Base-by-base conservation (phyloP, 805 yeast species). In the Metschnikowia kofuensis region DNA sequence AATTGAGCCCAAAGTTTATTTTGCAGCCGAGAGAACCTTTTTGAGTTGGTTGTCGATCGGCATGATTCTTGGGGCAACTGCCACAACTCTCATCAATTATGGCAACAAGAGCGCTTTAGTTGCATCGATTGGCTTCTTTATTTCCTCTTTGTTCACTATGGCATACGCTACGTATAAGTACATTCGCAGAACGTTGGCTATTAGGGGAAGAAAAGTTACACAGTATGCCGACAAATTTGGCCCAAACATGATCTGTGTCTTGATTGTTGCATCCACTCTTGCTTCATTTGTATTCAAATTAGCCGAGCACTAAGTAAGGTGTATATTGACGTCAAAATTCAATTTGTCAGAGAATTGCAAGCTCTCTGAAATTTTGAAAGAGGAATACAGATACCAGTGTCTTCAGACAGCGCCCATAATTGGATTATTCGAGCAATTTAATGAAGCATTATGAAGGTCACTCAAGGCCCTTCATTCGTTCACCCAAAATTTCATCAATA, bases 1-100 rank as follows among this genome's bases (percentile, higher is more conserved):
- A 61, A 91, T 94, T 35, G 99, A 94, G 69, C 99, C 99, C 50
- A 94, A 94, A 72, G 99, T 94, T n/a, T 94, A 94, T 66, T 94
- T 94, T 69, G 99, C 99, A 7, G 89, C 96, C 26, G 99, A 94
- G 68, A 83, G 99, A 71, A 94, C 99, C 0, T 92, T 84, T 63
- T 75, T 94, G 53, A 82, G 95, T 37, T 94, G 99, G 99, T 72
- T 92, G 48, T 91, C 96, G 37, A 89, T 94, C 58, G 88, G 94
- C 8, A 81, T 94, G 75, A 75, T 92, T 38, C 75, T 94, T 49
- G 90, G 94, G 39, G 95, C 92, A 42, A 87, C 96, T 37, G 95
- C 97, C 1, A 87, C 90, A 8, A 79, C 96, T 0, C 76, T 94
- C 57, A 74, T 92, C 58, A 87, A 88, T 54, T 94, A 86, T 68